These are phyloP conservation scores for Coniferiporia sulphurascens DNA, from an alignment of 1,284 basidiomycete genomes.

Conservation along the genomic window DNA sequence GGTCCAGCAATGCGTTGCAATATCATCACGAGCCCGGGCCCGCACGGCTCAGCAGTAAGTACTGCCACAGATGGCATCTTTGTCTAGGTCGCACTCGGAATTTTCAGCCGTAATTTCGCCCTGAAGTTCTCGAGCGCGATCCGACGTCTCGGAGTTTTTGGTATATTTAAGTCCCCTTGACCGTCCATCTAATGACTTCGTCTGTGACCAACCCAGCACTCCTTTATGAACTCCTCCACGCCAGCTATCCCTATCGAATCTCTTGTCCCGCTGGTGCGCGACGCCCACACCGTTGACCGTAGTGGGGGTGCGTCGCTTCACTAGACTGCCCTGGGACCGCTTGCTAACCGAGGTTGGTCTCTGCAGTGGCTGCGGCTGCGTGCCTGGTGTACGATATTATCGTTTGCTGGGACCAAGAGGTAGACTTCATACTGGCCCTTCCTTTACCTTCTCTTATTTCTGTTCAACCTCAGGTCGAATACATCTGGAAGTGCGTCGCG, in stretches of 20 bases:
- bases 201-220: too few species aligned
- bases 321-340: neutral
- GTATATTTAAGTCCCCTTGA: too few species aligned
- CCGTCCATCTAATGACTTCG: too few species aligned
- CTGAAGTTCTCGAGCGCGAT: too few species aligned
- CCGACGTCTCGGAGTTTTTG: too few species aligned
- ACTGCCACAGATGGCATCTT: too few species aligned
- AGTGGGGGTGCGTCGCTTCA: constrained; percentile 1
- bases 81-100: too few species aligned
- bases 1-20: too few species aligned
- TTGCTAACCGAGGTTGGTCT: neutral
- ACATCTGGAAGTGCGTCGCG: constrained; percentile 7
- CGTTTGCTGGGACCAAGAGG: constrained; percentile 6
- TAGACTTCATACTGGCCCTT: neutral
- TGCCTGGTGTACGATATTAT: constrained; percentile 6
- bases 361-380: constrained; percentile 2
- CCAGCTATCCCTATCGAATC: constrained; percentile 3
- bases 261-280: neutral
- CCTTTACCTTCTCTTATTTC: neutral
- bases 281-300: constrained; percentile 9
- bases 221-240: neutral
- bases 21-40: too few species aligned
- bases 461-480: neutral
- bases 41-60: too few species aligned
- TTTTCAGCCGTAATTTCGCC: too few species aligned